Evolutionary conservation across 345 rosid genomes (phyloP).

Genomic region (Rhodamnia rubescens): DNA sequence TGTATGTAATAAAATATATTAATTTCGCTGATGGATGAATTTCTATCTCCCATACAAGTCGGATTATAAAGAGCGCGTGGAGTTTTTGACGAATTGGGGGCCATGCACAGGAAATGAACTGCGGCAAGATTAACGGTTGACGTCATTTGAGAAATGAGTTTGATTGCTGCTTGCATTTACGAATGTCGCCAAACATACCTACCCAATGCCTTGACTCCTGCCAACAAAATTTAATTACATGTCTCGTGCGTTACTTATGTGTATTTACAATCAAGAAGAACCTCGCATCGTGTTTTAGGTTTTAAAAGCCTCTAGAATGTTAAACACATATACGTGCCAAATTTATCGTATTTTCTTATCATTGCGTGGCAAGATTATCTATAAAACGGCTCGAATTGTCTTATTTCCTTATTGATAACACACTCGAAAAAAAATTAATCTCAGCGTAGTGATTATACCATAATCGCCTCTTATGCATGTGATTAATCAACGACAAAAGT

Average conservation of each 20-base stretch:
- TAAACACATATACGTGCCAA: background rate
- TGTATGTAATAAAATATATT: too few species aligned
- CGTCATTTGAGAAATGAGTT: background rate
- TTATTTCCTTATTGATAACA: background rate
- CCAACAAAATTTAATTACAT: background rate
- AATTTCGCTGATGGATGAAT: too few species aligned
- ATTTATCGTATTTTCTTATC: background rate
- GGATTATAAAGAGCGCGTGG: rapidly evolving
- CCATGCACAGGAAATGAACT: rapidly evolving
- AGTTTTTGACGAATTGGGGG: background rate
- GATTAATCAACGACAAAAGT: background rate
- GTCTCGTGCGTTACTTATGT: background rate
- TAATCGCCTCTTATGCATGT: background rate
- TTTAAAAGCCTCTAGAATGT: background rate
- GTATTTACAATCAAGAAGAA: background rate
- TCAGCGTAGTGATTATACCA: background rate
- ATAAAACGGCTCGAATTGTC: background rate
- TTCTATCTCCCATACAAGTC: rapidly evolving
- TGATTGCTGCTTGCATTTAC: background rate
- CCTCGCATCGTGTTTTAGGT: background rate
- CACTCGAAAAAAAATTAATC: background rate
- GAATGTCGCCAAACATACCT: background rate
- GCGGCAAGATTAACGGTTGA: background rate
- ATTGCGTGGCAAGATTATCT: background rate
- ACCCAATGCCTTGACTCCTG: background rate